Conservation (phyloP, 2,329 filamentous ascomycete genomes). For the Microcyclosporella mali region DNA sequence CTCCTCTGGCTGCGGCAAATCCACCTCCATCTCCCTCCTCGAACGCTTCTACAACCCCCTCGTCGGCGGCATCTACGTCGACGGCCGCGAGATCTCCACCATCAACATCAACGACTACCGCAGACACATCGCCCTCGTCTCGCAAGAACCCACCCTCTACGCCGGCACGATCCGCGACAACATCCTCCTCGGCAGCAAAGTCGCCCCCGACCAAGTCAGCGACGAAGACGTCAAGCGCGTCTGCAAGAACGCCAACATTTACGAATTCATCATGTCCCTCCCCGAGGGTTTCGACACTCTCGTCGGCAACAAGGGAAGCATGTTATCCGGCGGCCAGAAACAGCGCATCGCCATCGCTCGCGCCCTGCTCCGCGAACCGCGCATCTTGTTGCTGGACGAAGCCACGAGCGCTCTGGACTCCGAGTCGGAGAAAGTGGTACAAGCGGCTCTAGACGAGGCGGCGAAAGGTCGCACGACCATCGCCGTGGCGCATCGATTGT, state of each 20-base stretch:
- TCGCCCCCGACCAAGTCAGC: constrained; percentile 52
- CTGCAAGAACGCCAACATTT: constrained; percentile 86
- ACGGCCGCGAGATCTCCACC: constrained; percentile 72
- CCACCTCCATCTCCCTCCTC: constrained; percentile 82
- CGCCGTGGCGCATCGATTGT: constrained; percentile 84
- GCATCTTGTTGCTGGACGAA: constrained; percentile 77
- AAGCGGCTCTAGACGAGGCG: constrained; percentile 73
- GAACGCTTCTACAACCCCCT: constrained; percentile 94
- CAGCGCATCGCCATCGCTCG: constrained; percentile 91
- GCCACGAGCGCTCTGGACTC: constrained; percentile 63
- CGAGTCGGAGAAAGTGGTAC: constrained; percentile 72
- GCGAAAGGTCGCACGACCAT: constrained; percentile 71
- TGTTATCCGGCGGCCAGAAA: constrained; percentile 87
- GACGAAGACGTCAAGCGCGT: constrained; percentile 70
- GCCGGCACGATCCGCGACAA: constrained; percentile 89
- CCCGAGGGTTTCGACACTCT: constrained; percentile 48
- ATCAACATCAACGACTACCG: constrained; percentile 85
- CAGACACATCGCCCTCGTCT: constrained; percentile 75
- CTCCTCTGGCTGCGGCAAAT: constrained; percentile 91
- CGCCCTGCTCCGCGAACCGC: constrained; percentile 83
- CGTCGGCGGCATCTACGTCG: constrained; percentile 70
- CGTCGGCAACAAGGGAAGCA: constrained; percentile 78
- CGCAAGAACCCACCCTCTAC: constrained; percentile 90
- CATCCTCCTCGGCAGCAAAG: constrained; percentile 68
- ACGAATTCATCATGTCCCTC: constrained; percentile 81